Percentiles rank a stretch among this genome's conserved stretches.
Evolutionary conservation across 306 rosid species (phyloP).

Genomic region (Cucurbita ficifolia): DNA sequence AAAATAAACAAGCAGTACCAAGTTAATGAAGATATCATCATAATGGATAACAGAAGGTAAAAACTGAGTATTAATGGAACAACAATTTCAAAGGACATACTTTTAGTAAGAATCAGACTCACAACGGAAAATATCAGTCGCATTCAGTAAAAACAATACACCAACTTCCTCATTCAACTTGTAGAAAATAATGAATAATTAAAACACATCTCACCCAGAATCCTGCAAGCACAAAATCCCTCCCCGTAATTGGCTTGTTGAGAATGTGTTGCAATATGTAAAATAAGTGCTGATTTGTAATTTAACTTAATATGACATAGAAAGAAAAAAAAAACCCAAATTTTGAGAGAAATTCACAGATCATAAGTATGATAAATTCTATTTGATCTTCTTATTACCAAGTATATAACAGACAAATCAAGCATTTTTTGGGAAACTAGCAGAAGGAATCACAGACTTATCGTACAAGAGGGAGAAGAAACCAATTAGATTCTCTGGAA

Average conservation of each 20-base stretch:
- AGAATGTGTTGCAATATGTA: not conserved
- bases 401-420: not conserved
- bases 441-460: not conserved
- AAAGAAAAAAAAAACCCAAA: no score
- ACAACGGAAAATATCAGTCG: not conserved
- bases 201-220: not conserved
- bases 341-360: not conserved
- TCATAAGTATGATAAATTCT: not conserved
- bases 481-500: not conserved
- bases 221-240: not conserved
- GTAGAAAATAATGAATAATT: not conserved
- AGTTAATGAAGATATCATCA: not conserved
- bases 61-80: not conserved
- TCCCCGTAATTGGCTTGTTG: not conserved
- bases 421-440: not conserved
- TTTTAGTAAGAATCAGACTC: not conserved
- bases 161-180: not conserved
- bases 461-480: not conserved
- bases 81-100: not conserved
- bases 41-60: not conserved
- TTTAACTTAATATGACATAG: not conserved
- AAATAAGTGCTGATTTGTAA: not conserved
- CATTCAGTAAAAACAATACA: not conserved
- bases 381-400: not conserved
- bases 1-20: not conserved